Conservation (phyloP, 2,329 filamentous ascomycete species). For the Cordyceps militaris region DNA sequence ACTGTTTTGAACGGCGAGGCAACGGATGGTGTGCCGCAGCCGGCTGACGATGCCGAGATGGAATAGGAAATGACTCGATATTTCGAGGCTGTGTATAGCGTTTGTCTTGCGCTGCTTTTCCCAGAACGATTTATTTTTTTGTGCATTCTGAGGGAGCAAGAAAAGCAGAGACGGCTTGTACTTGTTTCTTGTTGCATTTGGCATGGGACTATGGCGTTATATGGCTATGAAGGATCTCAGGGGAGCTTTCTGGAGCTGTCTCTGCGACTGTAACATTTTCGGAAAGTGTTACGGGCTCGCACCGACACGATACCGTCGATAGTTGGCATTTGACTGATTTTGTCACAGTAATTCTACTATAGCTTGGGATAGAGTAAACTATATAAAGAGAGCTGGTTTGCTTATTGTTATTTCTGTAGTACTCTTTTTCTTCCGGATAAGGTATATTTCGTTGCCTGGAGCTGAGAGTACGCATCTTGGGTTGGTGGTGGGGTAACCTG, state of each 20-base stretch:
- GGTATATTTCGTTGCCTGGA: background rate
- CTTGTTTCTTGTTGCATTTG: conserved; percentile 15
- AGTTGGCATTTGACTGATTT: background rate
- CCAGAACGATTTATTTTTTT: background rate
- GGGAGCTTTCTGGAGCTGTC: conserved; percentile 28
- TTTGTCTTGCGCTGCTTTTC: background rate
- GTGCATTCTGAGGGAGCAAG: background rate
- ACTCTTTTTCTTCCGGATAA: background rate
- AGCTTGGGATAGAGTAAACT: conserved; percentile 7
- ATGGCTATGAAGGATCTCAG: conserved; percentile 30
- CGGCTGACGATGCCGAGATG: conserved; percentile 37
- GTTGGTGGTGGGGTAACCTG: conserved; percentile 9
- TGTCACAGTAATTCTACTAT: background rate
- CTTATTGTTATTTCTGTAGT: background rate
- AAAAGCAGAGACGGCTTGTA: background rate
- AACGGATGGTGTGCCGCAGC: conserved; percentile 38
- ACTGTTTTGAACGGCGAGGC: conserved; percentile 48
- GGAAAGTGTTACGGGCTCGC: background rate
- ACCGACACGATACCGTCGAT: conserved; percentile 11
- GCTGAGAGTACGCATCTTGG: background rate
- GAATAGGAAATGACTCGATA: conserved; percentile 23
- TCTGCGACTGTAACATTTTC: conserved; percentile 5
- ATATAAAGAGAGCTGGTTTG: background rate
- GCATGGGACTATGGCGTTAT: conserved; percentile 26
- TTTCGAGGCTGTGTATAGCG: conserved; percentile 3